Conservation (phyloP, 768 basidiomycete species). For the Macrolepiota dolichaula region DNA sequence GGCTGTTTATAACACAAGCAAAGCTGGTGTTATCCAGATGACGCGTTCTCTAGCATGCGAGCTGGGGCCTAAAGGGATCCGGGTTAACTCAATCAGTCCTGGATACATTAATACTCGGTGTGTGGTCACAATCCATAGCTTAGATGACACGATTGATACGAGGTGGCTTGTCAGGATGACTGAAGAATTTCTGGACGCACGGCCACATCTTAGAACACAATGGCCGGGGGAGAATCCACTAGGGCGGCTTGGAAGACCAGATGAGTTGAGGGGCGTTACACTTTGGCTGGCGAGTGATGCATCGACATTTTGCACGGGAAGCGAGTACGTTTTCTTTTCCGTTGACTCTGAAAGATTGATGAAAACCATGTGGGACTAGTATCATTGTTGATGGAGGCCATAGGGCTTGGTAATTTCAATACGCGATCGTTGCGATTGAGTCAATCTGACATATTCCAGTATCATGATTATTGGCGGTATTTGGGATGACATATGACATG, state of each 20-base stretch:
- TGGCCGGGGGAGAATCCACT: conserved; percentile 63
- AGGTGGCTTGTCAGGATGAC: conserved; percentile 16
- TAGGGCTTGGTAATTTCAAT: conserved; percentile 17
- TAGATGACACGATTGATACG: background rate
- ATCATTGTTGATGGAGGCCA: conserved; percentile 22
- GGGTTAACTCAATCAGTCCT: conserved; percentile 71
- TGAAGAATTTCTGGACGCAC: conserved; percentile 28
- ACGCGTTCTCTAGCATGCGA: conserved; percentile 75
- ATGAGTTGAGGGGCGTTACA: conserved; percentile 67
- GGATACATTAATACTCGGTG: conserved; percentile 72
- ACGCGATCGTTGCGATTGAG: background rate
- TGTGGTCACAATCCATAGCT: conserved; percentile 11
- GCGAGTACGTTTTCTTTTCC: conserved; percentile 42
- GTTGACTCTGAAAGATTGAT: background rate
- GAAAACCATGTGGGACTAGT: background rate
- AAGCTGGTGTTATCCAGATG: conserved; percentile 74
- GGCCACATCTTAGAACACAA: conserved; percentile 48
- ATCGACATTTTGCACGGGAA: conserved; percentile 69
- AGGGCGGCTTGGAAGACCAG: conserved; percentile 59
- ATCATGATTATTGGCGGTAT: no score
- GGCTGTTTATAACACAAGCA: conserved; percentile 72
- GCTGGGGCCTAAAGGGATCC: conserved; percentile 57
- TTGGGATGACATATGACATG: no score
- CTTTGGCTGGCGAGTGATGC: conserved; percentile 68
- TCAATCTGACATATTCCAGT: background rate